Evolutionary conservation across 495 filamentous ascomycete genomes (phyloP).

Genomic region (Neurospora africana): DNA sequence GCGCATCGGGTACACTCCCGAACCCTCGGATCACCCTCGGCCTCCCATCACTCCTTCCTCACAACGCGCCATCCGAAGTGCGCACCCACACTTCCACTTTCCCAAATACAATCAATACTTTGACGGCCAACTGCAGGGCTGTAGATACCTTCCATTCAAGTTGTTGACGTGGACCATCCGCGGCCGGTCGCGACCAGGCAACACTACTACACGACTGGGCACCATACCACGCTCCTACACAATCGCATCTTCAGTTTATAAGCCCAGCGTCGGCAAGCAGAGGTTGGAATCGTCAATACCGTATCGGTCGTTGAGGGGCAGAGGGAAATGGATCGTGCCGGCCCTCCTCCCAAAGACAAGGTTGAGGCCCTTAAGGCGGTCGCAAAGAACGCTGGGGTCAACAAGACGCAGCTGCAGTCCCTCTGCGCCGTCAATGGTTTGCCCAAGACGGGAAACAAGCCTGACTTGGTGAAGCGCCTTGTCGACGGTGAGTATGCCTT

Average conservation of each 20-base stretch:
- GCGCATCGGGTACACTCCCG: background rate
- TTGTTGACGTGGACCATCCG: background rate
- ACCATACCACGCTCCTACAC: background rate
- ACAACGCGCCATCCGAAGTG: background rate
- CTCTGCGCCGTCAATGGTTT: slow-evolving; percentile 63
- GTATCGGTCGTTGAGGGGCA: background rate
- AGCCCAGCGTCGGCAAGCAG: background rate
- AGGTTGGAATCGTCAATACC: background rate
- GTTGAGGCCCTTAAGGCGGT: slow-evolving; percentile 27
- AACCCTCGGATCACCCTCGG: background rate
- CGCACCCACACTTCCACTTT: background rate
- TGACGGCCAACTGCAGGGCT: background rate
- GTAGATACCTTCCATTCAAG: too few species aligned
- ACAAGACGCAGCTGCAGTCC: slow-evolving; percentile 62
- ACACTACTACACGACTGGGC: background rate
- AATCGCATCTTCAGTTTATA: background rate
- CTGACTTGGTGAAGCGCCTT: slow-evolving; percentile 64
- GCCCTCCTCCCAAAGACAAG: slow-evolving; percentile 19
- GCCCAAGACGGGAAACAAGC: slow-evolving; percentile 69
- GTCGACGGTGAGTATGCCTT: slow-evolving; percentile 45
- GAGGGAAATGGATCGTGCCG: background rate
- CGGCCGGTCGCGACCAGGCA: background rate
- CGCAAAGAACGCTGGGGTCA: slow-evolving; percentile 24
- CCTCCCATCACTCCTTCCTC: background rate
- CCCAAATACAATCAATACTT: too few species aligned